Evolutionary conservation across 306 rosid species (phyloP), one percentile per base, ranked within the genome.

Genomic region (Crotalaria pallida): DNA sequence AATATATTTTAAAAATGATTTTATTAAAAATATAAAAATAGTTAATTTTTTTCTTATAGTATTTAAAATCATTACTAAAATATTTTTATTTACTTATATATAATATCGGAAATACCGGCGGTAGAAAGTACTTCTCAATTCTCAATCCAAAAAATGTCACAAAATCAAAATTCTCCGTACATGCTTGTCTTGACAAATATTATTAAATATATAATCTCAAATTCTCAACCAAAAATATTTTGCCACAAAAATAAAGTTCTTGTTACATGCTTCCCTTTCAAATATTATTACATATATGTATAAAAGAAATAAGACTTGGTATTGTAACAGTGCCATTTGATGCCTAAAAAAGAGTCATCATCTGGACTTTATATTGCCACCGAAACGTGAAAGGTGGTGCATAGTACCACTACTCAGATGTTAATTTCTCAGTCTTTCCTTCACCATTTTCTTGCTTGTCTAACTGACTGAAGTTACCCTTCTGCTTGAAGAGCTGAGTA

Each of bases 381-480:
- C 19, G 48, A 7, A 50, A 18, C 33, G 11, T 22, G 26, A 64
- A 44, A 72, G 43, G 52, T 62, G 43, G 52, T 62, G 45, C 45
- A 57, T 34, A 29, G 22, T 10, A 26, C 10, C 38, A 44, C 22
- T 71, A 82, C 68, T 81, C 77, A 2, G 58, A 51, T 61, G 55
- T 69, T n/a, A 68, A 23, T 69, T 69, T 86, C 86, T 88, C 79
- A 45, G 85, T 62, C 56, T 64, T 74, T 36, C 5, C 85, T 64
- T 77, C 24, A 21, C 53, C 78, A 69, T 29, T 69, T 66, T 78
- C 85, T 65, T 67, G 84, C 70, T 78, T 86, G 71, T 69, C 88
- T 40, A 95, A 78, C 79, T 91, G 91, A 82, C 91, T 95, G 85
- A 91, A 95, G 82, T 91, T 84, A 5, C 99, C 99, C 78, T 91